Base-by-base conservation (phyloP, 2,329 filamentous ascomycete species). In the Xylaria sp. region DNA sequence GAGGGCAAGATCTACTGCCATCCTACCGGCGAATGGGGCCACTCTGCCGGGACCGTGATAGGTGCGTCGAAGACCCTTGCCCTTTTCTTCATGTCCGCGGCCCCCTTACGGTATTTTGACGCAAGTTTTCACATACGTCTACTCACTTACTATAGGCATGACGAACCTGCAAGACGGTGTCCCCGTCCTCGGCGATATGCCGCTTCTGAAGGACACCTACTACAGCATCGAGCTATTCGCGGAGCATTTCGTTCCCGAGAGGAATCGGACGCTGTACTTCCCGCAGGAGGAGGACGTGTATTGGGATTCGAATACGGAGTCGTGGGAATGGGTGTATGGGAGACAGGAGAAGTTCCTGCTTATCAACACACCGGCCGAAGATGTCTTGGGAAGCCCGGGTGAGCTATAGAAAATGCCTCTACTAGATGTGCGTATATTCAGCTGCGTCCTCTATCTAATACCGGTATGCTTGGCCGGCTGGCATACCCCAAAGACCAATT, bases 161-260 rank as follows among this genome's bases (percentile, higher is more conserved):
- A 83, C 82, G 1, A 86, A 86, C 69, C 77, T 86, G 20, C 84
- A 86, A 72, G 80, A 82, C 3, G 75, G 76, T n/a, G 84, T 86
- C 6, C 82, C 83, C 0, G 77, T 83, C 5, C 74, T 85, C 0
- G 84, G 84, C 10, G 84, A 86, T 44, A 70, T 86, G 54, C 83
- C 82, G 0, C 71, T 86, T 13, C 72, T 86, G 48, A 76, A 81
- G 58, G 76, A 82, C 51, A 85, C 81, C 9, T 86, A 85, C 74
- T 86, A 85, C 74, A 86, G 84, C 75, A 79, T 86, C 62, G 84
- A 86, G 76, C 80, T 86, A n/a, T 80, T 79, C 61, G 84, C 83
- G 2, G 81, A 84, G 74, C 81, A 85, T 70, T 84, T 81, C 63
- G 81, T 85, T 8, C 81, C 82, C 0, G 84, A 86, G 73, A 73